These are phyloP conservation scores for Azolla pinnata DNA, from an alignment of 75 land plant species.

Conservation along the genomic window DNA sequence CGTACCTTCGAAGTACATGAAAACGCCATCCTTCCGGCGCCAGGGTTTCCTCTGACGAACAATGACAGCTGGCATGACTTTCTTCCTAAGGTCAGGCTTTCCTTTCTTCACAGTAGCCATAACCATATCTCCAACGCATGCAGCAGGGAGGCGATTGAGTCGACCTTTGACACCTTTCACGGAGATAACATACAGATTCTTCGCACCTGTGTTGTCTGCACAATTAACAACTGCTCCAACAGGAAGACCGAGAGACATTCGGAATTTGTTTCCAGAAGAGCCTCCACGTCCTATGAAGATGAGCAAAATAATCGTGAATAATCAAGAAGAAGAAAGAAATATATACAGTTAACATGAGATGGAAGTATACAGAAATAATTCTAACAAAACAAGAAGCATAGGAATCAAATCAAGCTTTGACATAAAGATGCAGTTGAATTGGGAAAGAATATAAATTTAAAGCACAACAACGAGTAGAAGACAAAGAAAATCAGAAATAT, in stretches of 20 bases:
- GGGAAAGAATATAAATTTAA: no score
- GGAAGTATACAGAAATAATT: no score
- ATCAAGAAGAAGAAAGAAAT: no score
- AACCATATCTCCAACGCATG: conserved; percentile 48
- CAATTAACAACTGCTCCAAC: conserved; percentile 27
- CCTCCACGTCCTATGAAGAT: conserved; percentile 39
- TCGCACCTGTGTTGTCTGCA: conserved; percentile 37
- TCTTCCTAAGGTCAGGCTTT: conserved; percentile 48
- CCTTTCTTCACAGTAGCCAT: conserved; percentile 45
- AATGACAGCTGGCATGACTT: conserved; percentile 50
- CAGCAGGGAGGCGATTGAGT: conserved; percentile 35
- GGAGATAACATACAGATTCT: conserved; percentile 27
- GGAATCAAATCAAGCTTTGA: no score
- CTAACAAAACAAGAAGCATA: no score
- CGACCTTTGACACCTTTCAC: conserved; percentile 45
- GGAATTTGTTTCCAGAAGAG: conserved; percentile 44
- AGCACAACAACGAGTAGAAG: no score
- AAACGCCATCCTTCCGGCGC: conserved; percentile 45
- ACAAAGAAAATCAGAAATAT: no score
- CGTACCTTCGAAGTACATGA: conserved; percentile 52
- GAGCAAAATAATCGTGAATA: no score
- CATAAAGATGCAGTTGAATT: no score
- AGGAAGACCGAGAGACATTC: conserved; percentile 10
- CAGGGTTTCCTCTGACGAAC: conserved; percentile 40
- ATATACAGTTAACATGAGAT: no score